Evolutionary conservation across 2,329 filamentous ascomycete genomes (phyloP), one percentile per base, ranked within the genome.

Genomic region (Rhinocladiella similis): DNA sequence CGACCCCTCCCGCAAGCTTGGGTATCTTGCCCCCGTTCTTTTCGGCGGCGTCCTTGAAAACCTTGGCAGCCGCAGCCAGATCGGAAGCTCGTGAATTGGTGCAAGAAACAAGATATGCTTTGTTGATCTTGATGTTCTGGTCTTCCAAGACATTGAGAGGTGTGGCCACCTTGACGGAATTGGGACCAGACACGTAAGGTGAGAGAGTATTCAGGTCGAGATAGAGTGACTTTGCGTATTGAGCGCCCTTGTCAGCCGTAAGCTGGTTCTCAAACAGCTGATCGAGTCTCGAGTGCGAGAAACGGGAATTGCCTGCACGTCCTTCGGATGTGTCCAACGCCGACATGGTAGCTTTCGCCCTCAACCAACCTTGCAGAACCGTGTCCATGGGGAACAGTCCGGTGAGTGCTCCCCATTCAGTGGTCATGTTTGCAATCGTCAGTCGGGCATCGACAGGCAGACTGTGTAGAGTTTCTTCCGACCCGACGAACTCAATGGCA

Each of bases 21-120:
- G 90, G 81, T 5, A 83, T 74, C 53, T 80, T 77, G 13, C 85
- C 88, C 20, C 77, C 78, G 53, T 84, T 82, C 46, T 77, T 77
- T 50, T 75, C 71, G 0, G 87, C 83, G 1, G 89, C 90, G 38
- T 93, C 88, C 54, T 83, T 85, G 80, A 97, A 96, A 1, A 97
- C 92, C 45, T 82, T 83, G 1, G 91, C 92, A 1, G 93, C 93
- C 0, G 88, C 86, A 0, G 85, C 85, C 13, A 97, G 78, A 70
- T 97, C 93, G 0, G 89, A 91, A 9, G 85, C 83, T 48, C 93
- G 81, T 0, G 84, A 87, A 74, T 97, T 97, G 5, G 93, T 97
- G 77, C 93, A 97, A 0, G 87, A 91, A 0, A 97, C 87, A 0
- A 97, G 78, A 70, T 96, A 97, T 0, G 90, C 91, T 69, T 89